These are phyloP conservation scores for Chrysanthemum makinoi DNA, from an alignment of 129 eudicot species.

Conservation along the genomic window DNA sequence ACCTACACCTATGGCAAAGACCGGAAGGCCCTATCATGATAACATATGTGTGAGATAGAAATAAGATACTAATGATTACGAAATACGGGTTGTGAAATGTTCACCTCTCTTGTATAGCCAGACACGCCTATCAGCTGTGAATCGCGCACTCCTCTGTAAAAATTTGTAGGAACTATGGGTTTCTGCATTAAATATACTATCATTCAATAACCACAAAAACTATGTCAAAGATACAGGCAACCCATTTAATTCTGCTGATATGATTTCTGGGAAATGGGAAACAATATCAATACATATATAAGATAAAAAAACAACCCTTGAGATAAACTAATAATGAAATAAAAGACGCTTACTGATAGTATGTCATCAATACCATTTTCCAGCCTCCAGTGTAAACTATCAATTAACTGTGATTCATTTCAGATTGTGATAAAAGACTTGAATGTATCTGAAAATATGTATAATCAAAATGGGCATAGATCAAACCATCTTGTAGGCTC, in stretches of 20 bases:
- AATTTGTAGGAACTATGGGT: conserved; percentile 53
- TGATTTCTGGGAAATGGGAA: not conserved
- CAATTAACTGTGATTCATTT: conserved; percentile 55
- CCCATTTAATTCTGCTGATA: not conserved
- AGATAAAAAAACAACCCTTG: too few relatives aligned
- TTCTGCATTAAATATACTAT: conserved; percentile 38
- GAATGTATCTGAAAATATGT: not conserved
- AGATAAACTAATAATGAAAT: not conserved
- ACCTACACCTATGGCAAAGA: conserved; percentile 70
- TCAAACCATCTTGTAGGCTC: conserved; percentile 64
- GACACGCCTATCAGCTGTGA: conserved; percentile 70
- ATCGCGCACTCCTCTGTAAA: conserved; percentile 65
- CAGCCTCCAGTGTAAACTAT: conserved; percentile 68
- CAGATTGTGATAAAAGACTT: conserved; percentile 10
- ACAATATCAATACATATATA: too few relatives aligned
- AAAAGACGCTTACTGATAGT: conserved; percentile 49
- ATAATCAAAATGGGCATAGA: not conserved
- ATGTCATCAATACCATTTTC: conserved; percentile 65
- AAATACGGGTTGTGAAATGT: not conserved
- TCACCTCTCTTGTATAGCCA: conserved; percentile 68
- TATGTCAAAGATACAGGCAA: not conserved
- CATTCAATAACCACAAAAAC: too few relatives aligned
- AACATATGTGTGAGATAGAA: not conserved
- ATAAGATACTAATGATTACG: not conserved
- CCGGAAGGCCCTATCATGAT: conserved; percentile 58